Base-by-base conservation (phyloP, 2,329 filamentous ascomycete genomes). In the Thelonectria discophora region DNA sequence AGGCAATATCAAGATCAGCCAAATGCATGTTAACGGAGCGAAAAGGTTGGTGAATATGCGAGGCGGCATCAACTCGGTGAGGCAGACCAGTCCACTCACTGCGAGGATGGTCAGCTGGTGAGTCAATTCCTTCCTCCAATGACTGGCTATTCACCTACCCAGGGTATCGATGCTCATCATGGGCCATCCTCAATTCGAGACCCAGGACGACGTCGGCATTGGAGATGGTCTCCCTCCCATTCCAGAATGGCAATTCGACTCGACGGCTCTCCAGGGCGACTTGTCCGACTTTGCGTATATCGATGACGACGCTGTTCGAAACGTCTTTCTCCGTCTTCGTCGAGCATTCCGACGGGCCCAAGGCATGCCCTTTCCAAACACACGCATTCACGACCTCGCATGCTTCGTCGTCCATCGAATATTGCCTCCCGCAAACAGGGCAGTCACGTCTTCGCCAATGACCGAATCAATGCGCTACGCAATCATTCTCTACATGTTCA, bases 111-210 rank as follows among this genome's bases (percentile, higher is more conserved):
- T 85, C 10, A 76, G 78, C 61, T 86, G 84, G 84, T 84, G 68
- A 73, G 80, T 67, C 10, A 1, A 24, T 4, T n/a, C 3, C 5
- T 1, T n/a, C 30, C 1, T 17, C 0, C 15, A 24, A 17, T 6
- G n/a, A 18, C 43, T 21, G 46, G 10, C 62, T 63, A 15, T 15
- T 37, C 3, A 66, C 1, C 3, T 2, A 1, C 5, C 10, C 8
- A 87, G 85, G 85, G 83, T 87, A n/a, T 84, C 84, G 0, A 78
- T 87, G 78, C 75, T 88, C 4, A 78, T 87, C 6, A 84, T 76
- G 60, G 81, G 82, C 8, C 53, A 66, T 21, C 85, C 85, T 17
- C 84, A 87, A 60, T 88, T 87, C 58, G 60, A 76, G 3, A 80
- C 78, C 0, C 83, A 86, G 56, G 79, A 85, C 64, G 81, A 86